phyloP scores from a whole-genome alignment of 2,329 filamentous ascomycete genomes.

The Dactylellina drechsleri region DNA sequence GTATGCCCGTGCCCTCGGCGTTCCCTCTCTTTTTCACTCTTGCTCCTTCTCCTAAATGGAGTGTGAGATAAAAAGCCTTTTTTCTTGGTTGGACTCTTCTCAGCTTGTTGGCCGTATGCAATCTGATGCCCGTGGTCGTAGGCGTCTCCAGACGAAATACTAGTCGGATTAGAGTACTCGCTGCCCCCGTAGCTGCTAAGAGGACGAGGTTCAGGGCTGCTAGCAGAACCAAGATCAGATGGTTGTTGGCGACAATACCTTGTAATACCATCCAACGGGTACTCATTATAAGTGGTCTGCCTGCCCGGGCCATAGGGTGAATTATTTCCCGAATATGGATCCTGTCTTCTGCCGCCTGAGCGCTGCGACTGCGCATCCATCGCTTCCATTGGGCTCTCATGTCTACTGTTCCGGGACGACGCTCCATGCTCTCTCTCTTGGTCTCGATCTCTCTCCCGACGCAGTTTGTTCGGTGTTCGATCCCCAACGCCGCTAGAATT shows the following conservation, averaged over 20 bases:
- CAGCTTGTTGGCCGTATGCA: conserved; percentile 77
- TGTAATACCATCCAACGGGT: conserved; percentile 95
- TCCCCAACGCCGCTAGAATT: conserved; percentile 32
- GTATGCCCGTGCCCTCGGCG: conserved; percentile 54
- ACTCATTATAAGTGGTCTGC: conserved; percentile 80
- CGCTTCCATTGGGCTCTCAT: conserved; percentile 28
- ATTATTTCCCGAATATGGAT: conserved; percentile 36
- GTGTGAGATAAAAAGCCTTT: conserved; percentile 93
- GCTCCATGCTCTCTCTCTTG: conserved; percentile 32
- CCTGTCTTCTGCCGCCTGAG: conserved; percentile 15
- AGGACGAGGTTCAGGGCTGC: conserved; percentile 76
- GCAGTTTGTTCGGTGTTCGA: conserved; percentile 31
- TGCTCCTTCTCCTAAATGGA: conserved; percentile 90
- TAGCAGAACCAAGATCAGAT: conserved; percentile 75
- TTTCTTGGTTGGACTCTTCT: conserved; percentile 75
- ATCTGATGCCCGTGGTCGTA: conserved; percentile 70
- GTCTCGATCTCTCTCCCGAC: conserved; percentile 26
- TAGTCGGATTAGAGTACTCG: conserved; percentile 85
- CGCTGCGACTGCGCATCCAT: conserved; percentile 22
- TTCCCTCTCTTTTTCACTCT: conserved; percentile 68
- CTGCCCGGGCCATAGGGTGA: conserved; percentile 39
- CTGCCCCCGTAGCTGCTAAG: conserved; percentile 85
- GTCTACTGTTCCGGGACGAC: conserved; percentile 34
- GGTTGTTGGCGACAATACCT: conserved; percentile 80
- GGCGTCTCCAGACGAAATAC: conserved; percentile 53